Percentiles rank a stretch among this genome's conserved stretches.
Conservation (phyloP, 331 rosid genomes). For the Acacia concinna region DNA sequence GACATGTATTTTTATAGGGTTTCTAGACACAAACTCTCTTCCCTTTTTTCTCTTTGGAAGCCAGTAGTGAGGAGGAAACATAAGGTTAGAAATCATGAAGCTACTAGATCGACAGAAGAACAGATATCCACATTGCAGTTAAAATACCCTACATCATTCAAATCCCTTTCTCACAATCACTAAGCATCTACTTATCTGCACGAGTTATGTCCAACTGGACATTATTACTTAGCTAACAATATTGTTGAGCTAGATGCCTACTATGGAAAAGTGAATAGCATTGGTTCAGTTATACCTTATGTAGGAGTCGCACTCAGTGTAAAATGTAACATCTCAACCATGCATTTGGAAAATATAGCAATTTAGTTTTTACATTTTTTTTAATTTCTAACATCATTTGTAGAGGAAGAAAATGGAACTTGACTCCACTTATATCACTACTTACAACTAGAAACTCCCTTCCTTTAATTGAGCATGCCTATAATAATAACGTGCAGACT, state of each 20-base stretch:
- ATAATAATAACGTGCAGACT: background rate
- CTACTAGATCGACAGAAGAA: slow-evolving; percentile 8
- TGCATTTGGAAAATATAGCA: background rate
- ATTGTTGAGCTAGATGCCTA: background rate
- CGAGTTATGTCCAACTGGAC: background rate
- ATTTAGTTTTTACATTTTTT: slow-evolving; percentile 1
- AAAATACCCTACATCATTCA: background rate
- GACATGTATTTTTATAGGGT: no score
- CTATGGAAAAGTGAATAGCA: no score
- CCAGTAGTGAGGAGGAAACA: background rate
- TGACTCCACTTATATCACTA: background rate
- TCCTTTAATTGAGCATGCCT: background rate
- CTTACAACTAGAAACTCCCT: slow-evolving; percentile 6
- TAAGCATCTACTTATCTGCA: background rate
- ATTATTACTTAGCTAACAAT: background rate
- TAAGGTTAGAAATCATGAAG: background rate
- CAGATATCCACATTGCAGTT: background rate
- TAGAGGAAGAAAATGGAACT: background rate
- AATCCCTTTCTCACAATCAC: background rate
- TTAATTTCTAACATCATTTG: slow-evolving; percentile 12
- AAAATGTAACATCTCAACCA: no score
- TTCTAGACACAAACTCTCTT: slow-evolving; percentile 1
- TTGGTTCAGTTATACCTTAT: no score
- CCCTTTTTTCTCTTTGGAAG: background rate
- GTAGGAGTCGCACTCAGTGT: no score